Base-by-base conservation (phyloP, 306 rosid genomes). In the Vachellia pachyceras region DNA sequence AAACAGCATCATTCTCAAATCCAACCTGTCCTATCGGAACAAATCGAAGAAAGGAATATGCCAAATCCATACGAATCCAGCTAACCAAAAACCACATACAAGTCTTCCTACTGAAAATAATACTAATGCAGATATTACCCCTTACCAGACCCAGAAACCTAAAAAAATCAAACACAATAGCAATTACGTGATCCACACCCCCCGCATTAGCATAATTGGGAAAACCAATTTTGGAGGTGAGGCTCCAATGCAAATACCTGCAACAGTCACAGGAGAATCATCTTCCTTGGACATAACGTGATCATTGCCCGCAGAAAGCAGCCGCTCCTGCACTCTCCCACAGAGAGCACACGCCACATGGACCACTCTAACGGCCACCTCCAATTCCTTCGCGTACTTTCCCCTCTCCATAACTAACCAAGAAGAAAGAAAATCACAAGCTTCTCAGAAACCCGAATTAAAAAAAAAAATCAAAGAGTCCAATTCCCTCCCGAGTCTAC, bases 181-280 rank as follows among this genome's bases (percentile, higher is more conserved):
- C 74, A 72, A 64, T 33, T n/a, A 69, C 25, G 10, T 17, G 69
- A 78, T 75, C 74, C 73, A 20, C 33, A 82, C 29, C 35, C 77
- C n/a, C 77, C 77, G 22, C 42, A 15, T 8, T 35, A 10, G 40
- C 77, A 35, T 13, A 37, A 78, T 29, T 45, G 61, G 20, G 7
- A 75, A 76, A 78, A 37, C 60, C 40, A n/a, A 57, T 45, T 29
- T 10, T 15, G 12, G 20, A 63, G 75, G 7, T 12, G 25, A 10
- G 65, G 60, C 41, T 45, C 68, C 23, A 68, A 61, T 14, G 42
- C 49, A 76, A 80, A 75, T 88, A 94, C 98, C 98, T 44, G 97
- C 98, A 78, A 94, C 86, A 33, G 98, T 94, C 29, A 94, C 97
- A 33, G 91, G 98, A 83, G 98, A 94, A 84, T 92, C 93, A 83